These are phyloP conservation scores for Wickerhamiella brachini DNA, from an alignment of 805 yeast genomes.

Conservation along the genomic window DNA sequence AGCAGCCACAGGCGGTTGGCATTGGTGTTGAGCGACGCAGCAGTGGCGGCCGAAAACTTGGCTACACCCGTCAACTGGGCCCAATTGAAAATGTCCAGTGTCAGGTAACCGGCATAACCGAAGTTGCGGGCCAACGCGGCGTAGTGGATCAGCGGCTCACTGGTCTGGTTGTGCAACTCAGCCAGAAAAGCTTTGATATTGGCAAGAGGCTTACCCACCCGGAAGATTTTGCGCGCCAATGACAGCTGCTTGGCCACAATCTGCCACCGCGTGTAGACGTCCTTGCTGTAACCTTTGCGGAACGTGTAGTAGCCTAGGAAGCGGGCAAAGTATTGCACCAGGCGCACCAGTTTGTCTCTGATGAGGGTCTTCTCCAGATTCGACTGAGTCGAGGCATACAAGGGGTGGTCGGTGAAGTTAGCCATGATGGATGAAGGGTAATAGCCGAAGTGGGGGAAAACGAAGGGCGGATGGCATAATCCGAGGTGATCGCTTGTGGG, in stretches of 20 bases:
- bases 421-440: conserved; percentile 3
- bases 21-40: conserved; percentile 8
- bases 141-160: conserved; percentile 42
- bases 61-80: conserved; percentile 18
- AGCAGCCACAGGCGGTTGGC: conserved; percentile 50
- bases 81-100: conserved; percentile 25
- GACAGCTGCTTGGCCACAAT: conserved; percentile 50
- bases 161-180: conserved; percentile 54
- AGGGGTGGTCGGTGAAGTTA: conserved; percentile 14
- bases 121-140: conserved; percentile 26
- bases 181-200: conserved; percentile 57
- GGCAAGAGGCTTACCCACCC: conserved; percentile 65
- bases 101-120: conserved; percentile 24
- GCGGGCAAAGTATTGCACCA: conserved; percentile 67
- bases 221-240: conserved; percentile 65
- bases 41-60: conserved; percentile 23
- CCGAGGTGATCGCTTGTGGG: neutral
- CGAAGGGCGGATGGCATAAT: neutral
- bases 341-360: conserved; percentile 67
- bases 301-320: conserved; percentile 51
- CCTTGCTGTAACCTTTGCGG: conserved; percentile 39
- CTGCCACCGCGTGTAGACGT: conserved; percentile 36
- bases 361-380: conserved; percentile 33
- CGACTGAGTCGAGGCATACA: conserved; percentile 10
- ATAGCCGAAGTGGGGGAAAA: neutral